phyloP scores from a whole-genome alignment of 768 basidiomycete genomes.

The Rhizopogon rudus region DNA sequence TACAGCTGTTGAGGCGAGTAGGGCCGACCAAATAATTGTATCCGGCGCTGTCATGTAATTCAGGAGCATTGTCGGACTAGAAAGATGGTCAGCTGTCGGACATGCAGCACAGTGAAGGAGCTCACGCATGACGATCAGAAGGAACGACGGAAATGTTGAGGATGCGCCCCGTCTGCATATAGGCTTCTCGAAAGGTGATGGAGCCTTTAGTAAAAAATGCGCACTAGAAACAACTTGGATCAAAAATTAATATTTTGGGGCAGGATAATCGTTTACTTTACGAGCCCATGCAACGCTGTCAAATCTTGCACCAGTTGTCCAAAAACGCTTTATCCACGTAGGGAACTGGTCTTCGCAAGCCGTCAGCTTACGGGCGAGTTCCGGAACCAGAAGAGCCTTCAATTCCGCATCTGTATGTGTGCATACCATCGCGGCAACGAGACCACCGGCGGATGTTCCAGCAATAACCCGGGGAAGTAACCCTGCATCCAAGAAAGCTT shows the following conservation, averaged over 20 bases:
- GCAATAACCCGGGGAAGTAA: conserved; percentile 90
- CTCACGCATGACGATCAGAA: conserved; percentile 81
- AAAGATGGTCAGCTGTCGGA: conserved; percentile 6
- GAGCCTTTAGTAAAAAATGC: conserved; percentile 91
- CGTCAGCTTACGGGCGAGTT: conserved; percentile 77
- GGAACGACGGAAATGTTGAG: conserved; percentile 93
- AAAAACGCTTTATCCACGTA: conserved; percentile 68
- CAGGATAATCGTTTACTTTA: conserved; percentile 49
- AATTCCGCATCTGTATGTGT: conserved; percentile 89
- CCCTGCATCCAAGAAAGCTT: conserved; percentile 84
- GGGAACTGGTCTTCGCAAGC: conserved; percentile 75
- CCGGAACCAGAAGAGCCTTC: conserved; percentile 68
- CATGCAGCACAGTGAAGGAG: conserved; percentile 6
- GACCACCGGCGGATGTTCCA: conserved; percentile 91
- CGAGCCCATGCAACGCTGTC: conserved; percentile 86
- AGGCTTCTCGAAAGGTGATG: conserved; percentile 94
- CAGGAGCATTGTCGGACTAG: conserved; percentile 88
- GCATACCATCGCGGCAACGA: conserved; percentile 72
- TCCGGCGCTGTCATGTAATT: conserved; percentile 98
- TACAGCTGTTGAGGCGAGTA: conserved; percentile 89
- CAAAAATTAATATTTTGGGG: not conserved
- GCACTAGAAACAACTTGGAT: conserved; percentile 40
- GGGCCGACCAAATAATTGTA: conserved; percentile 75
- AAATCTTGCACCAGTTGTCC: conserved; percentile 91
- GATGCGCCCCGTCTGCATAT: conserved; percentile 86